Conservation (phyloP, 2,329 filamentous ascomycete genomes). For the Aulographum hederae region DNA sequence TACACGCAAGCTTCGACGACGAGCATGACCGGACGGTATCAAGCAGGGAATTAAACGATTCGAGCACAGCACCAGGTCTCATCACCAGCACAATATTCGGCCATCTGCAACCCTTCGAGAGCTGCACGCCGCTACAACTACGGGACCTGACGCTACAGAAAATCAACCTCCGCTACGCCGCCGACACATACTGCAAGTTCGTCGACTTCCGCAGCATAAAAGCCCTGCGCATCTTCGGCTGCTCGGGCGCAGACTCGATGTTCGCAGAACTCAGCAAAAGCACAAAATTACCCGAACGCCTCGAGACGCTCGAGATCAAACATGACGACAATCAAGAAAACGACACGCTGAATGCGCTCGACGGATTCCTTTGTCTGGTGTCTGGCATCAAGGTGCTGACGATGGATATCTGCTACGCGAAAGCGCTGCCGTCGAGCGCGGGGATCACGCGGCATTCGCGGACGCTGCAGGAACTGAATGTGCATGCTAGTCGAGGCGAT, state of each 20-base stretch:
- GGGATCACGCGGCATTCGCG: constrained; percentile 27
- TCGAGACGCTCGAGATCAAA: constrained; percentile 27
- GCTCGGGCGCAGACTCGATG: constrained; percentile 26
- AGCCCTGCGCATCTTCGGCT: constrained; percentile 23
- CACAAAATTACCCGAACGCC: constrained; percentile 22
- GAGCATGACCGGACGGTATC: constrained; percentile 8
- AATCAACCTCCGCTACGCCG: constrained; percentile 26
- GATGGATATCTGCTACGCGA: constrained; percentile 24
- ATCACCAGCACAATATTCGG: constrained; percentile 27
- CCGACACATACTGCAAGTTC: constrained; percentile 27
- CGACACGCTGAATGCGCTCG: constrained; percentile 25
- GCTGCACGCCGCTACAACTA: constrained; percentile 24
- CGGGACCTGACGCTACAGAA: constrained; percentile 26
- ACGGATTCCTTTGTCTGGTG: constrained; percentile 28
- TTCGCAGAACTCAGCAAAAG: constrained; percentile 28
- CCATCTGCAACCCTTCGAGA: constrained; percentile 27
- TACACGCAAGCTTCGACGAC: constrained; percentile 25
- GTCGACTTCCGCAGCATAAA: constrained; percentile 26
- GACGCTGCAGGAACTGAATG: constrained; percentile 24
- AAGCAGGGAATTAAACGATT: constrained; percentile 25
- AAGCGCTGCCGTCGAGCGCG: constrained; percentile 21
- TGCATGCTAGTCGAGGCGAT: constrained; percentile 20
- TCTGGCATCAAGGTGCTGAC: constrained; percentile 24
- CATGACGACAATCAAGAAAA: constrained; percentile 29
- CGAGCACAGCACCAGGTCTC: constrained; percentile 25